Base-by-base conservation (phyloP, 1,284 basidiomycete genomes). In the Fomitopsis betulina region DNA sequence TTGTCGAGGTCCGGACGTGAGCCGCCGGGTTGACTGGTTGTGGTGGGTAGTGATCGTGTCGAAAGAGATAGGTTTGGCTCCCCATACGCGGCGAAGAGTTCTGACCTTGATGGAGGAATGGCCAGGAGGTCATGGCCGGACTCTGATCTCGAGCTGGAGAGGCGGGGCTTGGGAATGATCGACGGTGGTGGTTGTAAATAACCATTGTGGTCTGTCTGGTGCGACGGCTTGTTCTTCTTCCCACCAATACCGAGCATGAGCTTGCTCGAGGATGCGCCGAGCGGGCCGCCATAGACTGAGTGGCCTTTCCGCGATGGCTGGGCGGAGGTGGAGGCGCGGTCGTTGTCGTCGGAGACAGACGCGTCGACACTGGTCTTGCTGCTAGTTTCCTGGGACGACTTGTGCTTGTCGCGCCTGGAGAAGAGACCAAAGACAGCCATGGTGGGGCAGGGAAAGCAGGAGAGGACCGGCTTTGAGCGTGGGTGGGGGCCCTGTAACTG, bases 11-110 rank as follows among this genome's bases (percentile, higher is more conserved):
- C 49, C 49, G 51, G 64, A 32, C 57, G 58, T 42, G 56, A 47
- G 60, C 63, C 33, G 55, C 60, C 47, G 57, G 12, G 51, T 33
- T 32, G 21, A 19, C 30, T 42, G 32, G 27, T 19, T 8, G 64
- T 56, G 25, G 65, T 72, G 12, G 86, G 85, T 43, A 88, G 76
- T 27, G 86, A 88, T 63, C 79, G 79, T 37, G 84, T 83, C 19
- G 86, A 88, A 55, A 77, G 75, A 13, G 77, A 76, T 62, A 72
- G 74, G 57, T 72, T 62, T 23, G 80, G 76, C 56, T 79, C 80
- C 17, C 70, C 76, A 62, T 83, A 78, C 5, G 76, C 74, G 12
- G 75, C 77, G 66, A 87, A 86, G 53, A 86, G 76, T 49, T 82
- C 76, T 3, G 81, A 80, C 63, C 79, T 80, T 25, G 79, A 77